phyloP scores from a whole-genome alignment of 352 stramenopile species.

The Phytophthora boehmeriae region DNA sequence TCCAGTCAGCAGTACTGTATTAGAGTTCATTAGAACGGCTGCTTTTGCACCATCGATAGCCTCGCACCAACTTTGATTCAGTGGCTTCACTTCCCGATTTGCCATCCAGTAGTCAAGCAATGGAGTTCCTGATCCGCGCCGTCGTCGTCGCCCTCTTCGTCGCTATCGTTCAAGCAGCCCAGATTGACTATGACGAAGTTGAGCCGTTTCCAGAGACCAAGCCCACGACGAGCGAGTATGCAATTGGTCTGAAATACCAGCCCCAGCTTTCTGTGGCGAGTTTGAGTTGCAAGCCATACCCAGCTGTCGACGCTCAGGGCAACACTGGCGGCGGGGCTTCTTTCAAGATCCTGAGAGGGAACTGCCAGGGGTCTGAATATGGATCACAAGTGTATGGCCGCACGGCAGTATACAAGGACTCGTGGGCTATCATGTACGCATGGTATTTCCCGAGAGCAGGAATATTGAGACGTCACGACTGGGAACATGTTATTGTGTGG shows the following conservation, averaged over 20 bases:
- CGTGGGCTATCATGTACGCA: slow-evolving; percentile 5
- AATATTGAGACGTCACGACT: background rate
- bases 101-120: background rate
- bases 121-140: too few species aligned
- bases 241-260: slow-evolving; percentile 5
- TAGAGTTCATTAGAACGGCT: too few species aligned
- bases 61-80: background rate
- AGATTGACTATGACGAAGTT: too few species aligned
- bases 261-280: background rate
- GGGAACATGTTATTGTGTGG: slow-evolving; percentile 2
- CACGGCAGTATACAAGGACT: background rate
- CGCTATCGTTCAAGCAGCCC: too few species aligned
- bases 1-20: too few species aligned
- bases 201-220: too few species aligned
- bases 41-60: too few species aligned
- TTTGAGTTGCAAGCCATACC: background rate
- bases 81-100: background rate
- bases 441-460: slow-evolving; percentile 6
- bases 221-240: too few species aligned
- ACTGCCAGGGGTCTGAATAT: background rate
- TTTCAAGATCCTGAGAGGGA: background rate
- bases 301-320: slow-evolving; percentile 3
- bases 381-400: slow-evolving; percentile 6
- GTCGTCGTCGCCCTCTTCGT: too few species aligned
- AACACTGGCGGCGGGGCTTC: background rate